phyloP scores from a whole-genome alignment of 169 alveolate species.

The Cryptosporidium tyzzeri region DNA sequence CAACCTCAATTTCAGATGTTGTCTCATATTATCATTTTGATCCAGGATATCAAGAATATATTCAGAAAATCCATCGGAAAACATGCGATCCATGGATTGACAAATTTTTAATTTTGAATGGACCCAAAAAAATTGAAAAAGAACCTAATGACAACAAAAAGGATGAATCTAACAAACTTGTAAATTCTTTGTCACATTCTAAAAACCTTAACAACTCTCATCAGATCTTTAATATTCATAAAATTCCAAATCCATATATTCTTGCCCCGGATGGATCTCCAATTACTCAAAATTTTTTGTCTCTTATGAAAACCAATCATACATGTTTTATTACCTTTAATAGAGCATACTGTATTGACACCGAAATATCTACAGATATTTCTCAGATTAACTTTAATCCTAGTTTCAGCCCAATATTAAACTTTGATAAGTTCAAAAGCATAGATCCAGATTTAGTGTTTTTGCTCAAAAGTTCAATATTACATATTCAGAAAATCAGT shows the following conservation, averaged over 20 bases:
- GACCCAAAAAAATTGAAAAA: not conserved
- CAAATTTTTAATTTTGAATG: not conserved
- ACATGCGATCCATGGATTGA: not conserved
- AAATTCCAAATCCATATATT: conserved; percentile 56
- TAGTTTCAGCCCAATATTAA: not conserved
- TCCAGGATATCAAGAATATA: not conserved
- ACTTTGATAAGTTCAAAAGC: not conserved
- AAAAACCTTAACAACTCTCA: not conserved
- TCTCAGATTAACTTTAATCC: not conserved
- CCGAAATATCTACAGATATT: not conserved
- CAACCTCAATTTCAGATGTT: conserved; percentile 17
- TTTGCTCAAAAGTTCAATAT: conserved; percentile 24
- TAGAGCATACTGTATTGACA: conserved; percentile 37
- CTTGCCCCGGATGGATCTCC: conserved; percentile 76
- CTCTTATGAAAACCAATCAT: not conserved
- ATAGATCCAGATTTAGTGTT: conserved; percentile 42
- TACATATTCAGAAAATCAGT: conserved; percentile 41
- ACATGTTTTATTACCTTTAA: not conserved
- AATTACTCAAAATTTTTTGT: conserved; percentile 4
- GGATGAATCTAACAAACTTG: not conserved
- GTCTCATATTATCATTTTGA: conserved; percentile 3
- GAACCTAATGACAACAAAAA: not conserved
- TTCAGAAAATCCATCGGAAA: not conserved
- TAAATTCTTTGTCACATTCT: not conserved
- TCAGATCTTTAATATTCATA: not conserved